Evolutionary conservation across 73 alveolate genomes (phyloP), one percentile per base, ranked within the genome.

Genomic region (Paramecium bursaria): DNA sequence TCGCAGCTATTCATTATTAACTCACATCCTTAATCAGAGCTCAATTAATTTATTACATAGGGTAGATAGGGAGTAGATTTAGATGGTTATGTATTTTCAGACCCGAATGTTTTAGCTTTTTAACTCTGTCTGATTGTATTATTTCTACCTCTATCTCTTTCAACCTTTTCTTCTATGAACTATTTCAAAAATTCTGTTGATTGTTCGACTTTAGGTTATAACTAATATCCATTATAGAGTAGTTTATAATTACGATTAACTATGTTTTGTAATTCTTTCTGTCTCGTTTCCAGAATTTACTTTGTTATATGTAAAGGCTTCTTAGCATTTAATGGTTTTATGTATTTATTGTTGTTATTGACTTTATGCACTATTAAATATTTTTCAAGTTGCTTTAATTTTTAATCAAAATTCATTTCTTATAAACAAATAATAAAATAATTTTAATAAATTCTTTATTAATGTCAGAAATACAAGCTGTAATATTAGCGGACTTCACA

Each of bases 371-470:
- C 33, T n/a, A 57, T 57, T 57, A 57, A 57, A 50, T 23, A 57
- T 50, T 57, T 57, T 50, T 57, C 76, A 30, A 57, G 33, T 57
- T 57, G 33, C 76, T 57, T 57, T 57, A 57, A 30, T 57, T 57
- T 57, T 57, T 57, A 57, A 27, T 57, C 76, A 50, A 30, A 57
- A 30, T 57, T 57, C 76, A 57, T 57, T 30, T 26, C 23, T 2
- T 17, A 25, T 23, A 30, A 30, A 57, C 33, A 50, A 27, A 23
- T 31, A 30, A 57, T 48, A 57, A 48, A 29, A 39, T 39, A 5
- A 39, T 39, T 39, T 39, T 39, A 39, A 39, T 7, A 39, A 39
- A 39, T 7, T 7, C 49, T 39, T 11, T 39, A 39, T 39, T 39
- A 7, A 39, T 39, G 14, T 39, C 49, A 39, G 14, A 39, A 5